Base-by-base conservation (phyloP, 495 filamentous ascomycete species). In the Gamarada debralockiae region DNA sequence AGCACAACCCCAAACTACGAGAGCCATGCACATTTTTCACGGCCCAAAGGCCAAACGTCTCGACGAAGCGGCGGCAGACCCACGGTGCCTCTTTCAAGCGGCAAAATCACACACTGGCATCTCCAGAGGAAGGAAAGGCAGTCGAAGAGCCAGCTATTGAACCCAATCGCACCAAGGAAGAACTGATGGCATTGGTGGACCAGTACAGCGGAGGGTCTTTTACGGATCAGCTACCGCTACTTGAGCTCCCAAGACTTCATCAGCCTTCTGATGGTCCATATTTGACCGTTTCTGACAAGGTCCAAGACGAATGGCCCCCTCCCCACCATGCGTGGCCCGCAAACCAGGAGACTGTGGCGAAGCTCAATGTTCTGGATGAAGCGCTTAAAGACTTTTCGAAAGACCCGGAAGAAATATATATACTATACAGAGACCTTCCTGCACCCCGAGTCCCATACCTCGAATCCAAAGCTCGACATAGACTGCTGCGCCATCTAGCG, bases 401-500 rank as follows among this genome's bases (percentile, higher is more conserved):
- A 45, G 70, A 80, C 3, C 80, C 79, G 23, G 71, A 79, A 33
- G 63, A 77, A 31, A 62, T 89, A 17, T 89, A 80, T 59, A 57
- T 73, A 36, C 62, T 78, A 3, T 92, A 91, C 67, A 71, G 71
- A 58, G 64, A 70, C 10, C 71, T 90, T 12, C 84, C 84, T 14
- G 53, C 62, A 2, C 90, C 88, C 0, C 82, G 88, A 25, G 73
- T 87, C n/a, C 67, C 79, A 2, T 77, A 84, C 50, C 69, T 98
- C 3, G 69, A 77, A 3, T 67, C 77, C 22, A 62, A 65, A 4
- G 69, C 77, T 0, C 78, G 90, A 13, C 82, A 83, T 44, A 66
- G 67, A 22, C 73, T 96, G n/a, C 69, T 96, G 47, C 77, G 76
- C 18, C 77, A 78, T 48, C 75, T 98, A 27, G 83, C 86, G 21